Conservation (phyloP, 2,329 filamentous ascomycete species). For the Chaetomium sp. region DNA sequence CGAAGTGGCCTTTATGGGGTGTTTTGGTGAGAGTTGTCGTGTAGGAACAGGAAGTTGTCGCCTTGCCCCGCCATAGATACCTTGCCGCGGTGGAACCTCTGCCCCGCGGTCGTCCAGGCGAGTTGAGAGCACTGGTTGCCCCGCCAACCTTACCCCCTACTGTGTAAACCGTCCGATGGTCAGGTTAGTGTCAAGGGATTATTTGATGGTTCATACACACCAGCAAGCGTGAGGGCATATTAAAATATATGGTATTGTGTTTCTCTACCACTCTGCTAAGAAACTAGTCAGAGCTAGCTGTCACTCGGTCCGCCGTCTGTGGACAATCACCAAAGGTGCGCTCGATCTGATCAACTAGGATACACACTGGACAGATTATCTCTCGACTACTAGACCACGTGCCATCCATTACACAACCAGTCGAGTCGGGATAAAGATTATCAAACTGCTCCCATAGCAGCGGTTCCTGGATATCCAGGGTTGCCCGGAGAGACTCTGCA, state of each 20-base stretch:
- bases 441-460: neutral
- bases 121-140: neutral
- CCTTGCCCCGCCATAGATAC: constrained; percentile 5
- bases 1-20: neutral
- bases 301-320: neutral
- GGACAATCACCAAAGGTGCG: neutral
- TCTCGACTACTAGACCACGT: no score
- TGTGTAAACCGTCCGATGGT: neutral
- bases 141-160: constrained; percentile 14
- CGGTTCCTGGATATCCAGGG: neutral
- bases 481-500: neutral
- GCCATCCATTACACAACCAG: neutral
- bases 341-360: neutral
- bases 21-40: neutral
- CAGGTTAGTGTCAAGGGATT: neutral
- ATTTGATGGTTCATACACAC: neutral
- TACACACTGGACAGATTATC: no score
- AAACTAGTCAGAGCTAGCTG: neutral
- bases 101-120: neutral
- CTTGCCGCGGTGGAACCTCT: constrained; percentile 2
- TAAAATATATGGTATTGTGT: neutral
- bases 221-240: neutral
- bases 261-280: neutral
- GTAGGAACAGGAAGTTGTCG: neutral
- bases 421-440: neutral